Percentiles rank a stretch among this genome's conserved stretches.
Evolutionary conservation across 2,329 filamentous ascomycete genomes (phyloP).

Genomic region (Alternaria gansuensis): DNA sequence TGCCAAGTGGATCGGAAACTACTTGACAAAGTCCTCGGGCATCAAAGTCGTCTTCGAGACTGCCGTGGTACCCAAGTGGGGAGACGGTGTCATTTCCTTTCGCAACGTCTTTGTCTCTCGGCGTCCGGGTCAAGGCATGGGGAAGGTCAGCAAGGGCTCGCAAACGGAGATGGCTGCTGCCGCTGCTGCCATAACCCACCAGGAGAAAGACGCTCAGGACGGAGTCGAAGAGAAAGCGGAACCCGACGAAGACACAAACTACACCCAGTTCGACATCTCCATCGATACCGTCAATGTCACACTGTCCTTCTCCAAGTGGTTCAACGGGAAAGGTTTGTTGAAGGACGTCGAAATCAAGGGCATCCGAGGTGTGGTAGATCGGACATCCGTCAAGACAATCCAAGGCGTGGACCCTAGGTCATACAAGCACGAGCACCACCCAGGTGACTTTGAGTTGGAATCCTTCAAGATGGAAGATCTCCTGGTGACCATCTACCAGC

Average conservation of each 20-base stretch:
- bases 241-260: conserved; percentile 88
- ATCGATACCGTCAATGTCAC: conserved; percentile 97
- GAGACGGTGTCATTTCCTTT: conserved; percentile 93
- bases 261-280: conserved; percentile 95
- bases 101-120: conserved; percentile 96
- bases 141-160: conserved; percentile 91
- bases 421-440: conserved; percentile 85
- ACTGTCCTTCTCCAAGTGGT: conserved; percentile 97
- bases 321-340: conserved; percentile 92
- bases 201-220: conserved; percentile 48
- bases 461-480: conserved; percentile 96
- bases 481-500: conserved; percentile 89
- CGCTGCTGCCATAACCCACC: conserved; percentile 73
- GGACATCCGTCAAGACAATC: conserved; percentile 80
- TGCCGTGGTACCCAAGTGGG: conserved; percentile 96
- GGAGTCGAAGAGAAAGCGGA: conserved; percentile 52
- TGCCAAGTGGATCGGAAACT: conserved; percentile 92
- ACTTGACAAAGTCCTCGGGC: conserved; percentile 91
- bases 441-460: conserved; percentile 96
- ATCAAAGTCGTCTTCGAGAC: conserved; percentile 96
- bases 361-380: conserved; percentile 89
- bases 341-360: conserved; percentile 94
- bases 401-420: conserved; percentile 80
- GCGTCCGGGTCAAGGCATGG: conserved; percentile 80
- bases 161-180: conserved; percentile 83